These are phyloP conservation scores for Arthromyces matolae DNA, from an alignment of 768 basidiomycete genomes.

Conservation along the genomic window DNA sequence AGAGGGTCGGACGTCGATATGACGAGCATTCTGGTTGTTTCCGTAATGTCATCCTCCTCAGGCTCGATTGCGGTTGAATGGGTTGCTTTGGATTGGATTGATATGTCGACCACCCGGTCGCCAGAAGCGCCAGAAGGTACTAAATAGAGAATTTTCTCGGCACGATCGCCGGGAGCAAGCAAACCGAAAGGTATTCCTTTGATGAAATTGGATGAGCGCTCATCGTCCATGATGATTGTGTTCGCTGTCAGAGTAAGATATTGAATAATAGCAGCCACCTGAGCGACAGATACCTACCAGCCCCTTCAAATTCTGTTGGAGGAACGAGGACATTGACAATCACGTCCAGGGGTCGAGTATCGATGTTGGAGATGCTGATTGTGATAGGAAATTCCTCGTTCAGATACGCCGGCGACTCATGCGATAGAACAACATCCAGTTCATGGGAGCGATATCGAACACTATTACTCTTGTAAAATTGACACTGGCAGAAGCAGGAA, in stretches of 20 bases:
- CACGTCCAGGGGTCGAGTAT: slow-evolving; percentile 66
- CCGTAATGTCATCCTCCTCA: slow-evolving; percentile 39
- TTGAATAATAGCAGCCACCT: neutral
- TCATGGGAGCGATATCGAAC: slow-evolving; percentile 62
- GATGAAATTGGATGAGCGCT: slow-evolving; percentile 68
- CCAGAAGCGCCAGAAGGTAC: slow-evolving; percentile 60
- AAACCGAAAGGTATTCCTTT: slow-evolving; percentile 68
- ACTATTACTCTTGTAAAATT: slow-evolving; percentile 29
- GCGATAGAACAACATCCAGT: slow-evolving; percentile 51
- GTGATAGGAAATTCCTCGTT: slow-evolving; percentile 77
- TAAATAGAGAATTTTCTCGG: slow-evolving; percentile 61
- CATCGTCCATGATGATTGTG: slow-evolving; percentile 55
- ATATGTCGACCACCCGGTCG: slow-evolving; percentile 76
- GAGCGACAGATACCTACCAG: slow-evolving; percentile 43
- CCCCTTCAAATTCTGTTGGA: slow-evolving; percentile 71
- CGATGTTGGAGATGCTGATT: slow-evolving; percentile 67
- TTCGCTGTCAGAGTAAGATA: slow-evolving; percentile 40
- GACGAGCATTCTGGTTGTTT: slow-evolving; percentile 62
- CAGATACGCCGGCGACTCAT: slow-evolving; percentile 69
- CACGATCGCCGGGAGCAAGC: slow-evolving; percentile 54
- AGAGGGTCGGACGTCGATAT: slow-evolving; percentile 69
- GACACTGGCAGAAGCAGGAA: neutral
- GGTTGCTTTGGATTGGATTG: slow-evolving; percentile 57
- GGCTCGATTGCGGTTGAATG: slow-evolving; percentile 25
- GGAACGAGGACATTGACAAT: slow-evolving; percentile 75